Conservation (phyloP, 352 stramenopile species). For the Elongisporangium anandrum region DNA sequence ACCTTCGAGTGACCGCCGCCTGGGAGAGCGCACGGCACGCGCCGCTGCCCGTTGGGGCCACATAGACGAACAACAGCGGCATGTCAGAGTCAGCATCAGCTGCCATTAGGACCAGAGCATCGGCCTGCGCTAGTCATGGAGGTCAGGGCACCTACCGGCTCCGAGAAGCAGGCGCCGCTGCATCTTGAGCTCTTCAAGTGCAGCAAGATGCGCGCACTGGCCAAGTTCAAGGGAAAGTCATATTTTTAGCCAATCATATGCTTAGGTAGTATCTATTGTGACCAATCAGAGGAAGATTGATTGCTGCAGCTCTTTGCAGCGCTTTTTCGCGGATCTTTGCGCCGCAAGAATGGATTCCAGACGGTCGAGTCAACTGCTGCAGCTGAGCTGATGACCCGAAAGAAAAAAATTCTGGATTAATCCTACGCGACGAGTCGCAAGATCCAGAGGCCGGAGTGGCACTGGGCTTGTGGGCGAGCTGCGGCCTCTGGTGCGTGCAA, state of each 20-base stretch:
- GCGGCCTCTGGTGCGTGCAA: no score
- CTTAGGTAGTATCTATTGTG: not conserved
- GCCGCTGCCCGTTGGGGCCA: not conserved
- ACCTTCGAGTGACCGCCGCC: not conserved
- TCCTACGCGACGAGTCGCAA: not conserved
- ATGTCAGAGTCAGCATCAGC: not conserved
- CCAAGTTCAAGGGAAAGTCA: not conserved
- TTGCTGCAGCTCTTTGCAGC: not conserved
- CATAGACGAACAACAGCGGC: not conserved
- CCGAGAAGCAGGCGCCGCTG: not conserved
- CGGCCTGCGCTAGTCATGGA: not conserved
- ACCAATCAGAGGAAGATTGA: not conserved
- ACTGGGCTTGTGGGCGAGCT: not conserved
- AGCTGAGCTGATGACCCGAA: not conserved
- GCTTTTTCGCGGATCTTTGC: not conserved
- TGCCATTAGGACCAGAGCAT: not conserved
- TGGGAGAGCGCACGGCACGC: not conserved
- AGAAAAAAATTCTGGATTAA: not conserved
- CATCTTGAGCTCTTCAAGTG: not conserved
- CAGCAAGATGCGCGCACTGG: no score
- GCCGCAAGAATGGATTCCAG: no score
- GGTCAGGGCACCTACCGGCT: not conserved
- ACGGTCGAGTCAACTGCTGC: not conserved
- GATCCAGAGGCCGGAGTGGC: not conserved
- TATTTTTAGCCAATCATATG: not conserved